These are phyloP conservation scores for Solanum pennellii DNA, from an alignment of 257 asterid genomes.

Conservation along the genomic window DNA sequence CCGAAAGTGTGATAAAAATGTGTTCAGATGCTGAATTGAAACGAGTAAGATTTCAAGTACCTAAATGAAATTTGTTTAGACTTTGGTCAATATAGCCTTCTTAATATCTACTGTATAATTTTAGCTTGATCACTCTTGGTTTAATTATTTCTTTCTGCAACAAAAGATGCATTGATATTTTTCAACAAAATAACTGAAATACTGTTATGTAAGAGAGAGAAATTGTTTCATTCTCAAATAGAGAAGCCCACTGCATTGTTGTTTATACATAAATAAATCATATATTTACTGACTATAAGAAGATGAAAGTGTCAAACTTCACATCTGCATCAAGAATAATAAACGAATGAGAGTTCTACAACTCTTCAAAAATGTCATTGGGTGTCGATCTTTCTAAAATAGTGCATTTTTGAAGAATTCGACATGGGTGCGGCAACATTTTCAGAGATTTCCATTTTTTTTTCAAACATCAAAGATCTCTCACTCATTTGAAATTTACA, in stretches of 20 bases:
- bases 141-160: not conserved
- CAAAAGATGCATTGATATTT: not conserved
- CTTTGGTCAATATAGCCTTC: not conserved
- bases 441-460: not conserved
- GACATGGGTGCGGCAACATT: not conserved
- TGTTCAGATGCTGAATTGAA: no score
- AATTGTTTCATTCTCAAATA: constrained; percentile 25
- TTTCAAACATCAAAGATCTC: not conserved
- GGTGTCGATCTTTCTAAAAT: not conserved
- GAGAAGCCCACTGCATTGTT: constrained; percentile 25
- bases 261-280: not conserved
- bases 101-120: not conserved
- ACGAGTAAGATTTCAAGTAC: no score
- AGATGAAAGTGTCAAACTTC: not conserved
- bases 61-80: not conserved
- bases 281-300: constrained; percentile 1
- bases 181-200: not conserved
- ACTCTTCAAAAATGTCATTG: not conserved
- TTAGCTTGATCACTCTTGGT: not conserved
- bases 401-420: not conserved
- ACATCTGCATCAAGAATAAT: constrained; percentile 34
- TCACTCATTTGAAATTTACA: not conserved
- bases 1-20: not conserved
- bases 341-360: not conserved
- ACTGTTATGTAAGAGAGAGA: constrained; percentile 38